Evolutionary conservation across 164 flowering plant genomes (phyloP).

Genomic region (Umbilicus rupestris): DNA sequence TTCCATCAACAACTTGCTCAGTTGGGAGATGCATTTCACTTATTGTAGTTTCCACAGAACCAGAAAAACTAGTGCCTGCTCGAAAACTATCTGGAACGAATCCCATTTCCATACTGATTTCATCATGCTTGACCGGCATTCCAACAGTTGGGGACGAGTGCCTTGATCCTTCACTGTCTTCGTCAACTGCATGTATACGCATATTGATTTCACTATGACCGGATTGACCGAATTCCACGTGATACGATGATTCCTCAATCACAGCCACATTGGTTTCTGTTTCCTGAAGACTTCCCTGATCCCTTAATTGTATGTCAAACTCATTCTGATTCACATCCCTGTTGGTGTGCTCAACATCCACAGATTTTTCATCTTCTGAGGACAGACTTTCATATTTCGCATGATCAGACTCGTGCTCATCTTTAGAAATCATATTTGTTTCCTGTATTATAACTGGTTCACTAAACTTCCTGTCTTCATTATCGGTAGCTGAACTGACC

Average conservation of each 20-base stretch:
- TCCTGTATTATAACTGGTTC: constrained; percentile 34
- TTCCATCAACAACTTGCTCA: constrained; percentile 28
- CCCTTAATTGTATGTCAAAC: constrained; percentile 19
- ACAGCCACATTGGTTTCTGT: too few relatives aligned
- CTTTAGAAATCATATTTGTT: constrained; percentile 19
- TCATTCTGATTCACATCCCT: constrained; percentile 22
- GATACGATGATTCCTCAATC: constrained; percentile 9
- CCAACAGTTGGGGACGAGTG: constrained; percentile 28
- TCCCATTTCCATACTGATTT: constrained; percentile 3
- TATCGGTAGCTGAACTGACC: constrained; percentile 35
- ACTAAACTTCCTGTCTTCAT: constrained; percentile 32
- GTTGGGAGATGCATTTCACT: constrained; percentile 1
- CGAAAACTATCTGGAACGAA: not conserved
- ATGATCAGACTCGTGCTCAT: constrained; percentile 23
- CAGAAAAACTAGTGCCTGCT: not conserved
- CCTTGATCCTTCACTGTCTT: constrained; percentile 30
- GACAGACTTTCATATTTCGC: constrained; percentile 41
- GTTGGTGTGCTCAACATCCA: constrained; percentile 25
- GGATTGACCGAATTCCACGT: constrained; percentile 12
- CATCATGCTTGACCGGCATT: not conserved
- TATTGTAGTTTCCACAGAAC: not conserved
- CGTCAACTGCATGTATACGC: constrained; percentile 23
- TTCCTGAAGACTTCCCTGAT: constrained; percentile 18
- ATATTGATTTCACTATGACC: constrained; percentile 16
- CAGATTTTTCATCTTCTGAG: constrained; percentile 29